phyloP scores from a whole-genome alignment of 306 rosid genomes.

The Heteromeles arbutifolia region DNA sequence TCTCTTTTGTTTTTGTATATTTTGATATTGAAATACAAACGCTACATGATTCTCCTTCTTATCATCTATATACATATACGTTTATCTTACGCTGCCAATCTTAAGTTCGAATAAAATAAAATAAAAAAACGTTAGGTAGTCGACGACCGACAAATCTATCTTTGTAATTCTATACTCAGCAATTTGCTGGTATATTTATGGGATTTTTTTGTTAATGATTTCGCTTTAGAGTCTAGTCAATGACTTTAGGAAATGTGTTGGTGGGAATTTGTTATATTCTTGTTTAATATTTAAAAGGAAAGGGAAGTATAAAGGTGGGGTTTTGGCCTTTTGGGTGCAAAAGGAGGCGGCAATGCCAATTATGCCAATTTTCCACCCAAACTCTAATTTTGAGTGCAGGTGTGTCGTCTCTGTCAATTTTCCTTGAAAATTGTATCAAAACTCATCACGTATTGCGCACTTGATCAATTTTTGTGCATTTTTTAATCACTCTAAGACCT shows the following conservation, averaged over 20 bases:
- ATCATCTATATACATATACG: too few relatives aligned
- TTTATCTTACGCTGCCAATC: too few relatives aligned
- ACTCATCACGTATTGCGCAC: too few relatives aligned
- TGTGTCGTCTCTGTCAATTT: too few relatives aligned
- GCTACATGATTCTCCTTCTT: background rate
- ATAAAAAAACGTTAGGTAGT: too few relatives aligned
- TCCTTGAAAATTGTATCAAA: too few relatives aligned
- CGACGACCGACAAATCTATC: too few relatives aligned
- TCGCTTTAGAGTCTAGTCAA: background rate
- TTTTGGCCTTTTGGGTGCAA: background rate
- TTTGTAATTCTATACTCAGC: background rate
- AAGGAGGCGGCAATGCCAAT: background rate
- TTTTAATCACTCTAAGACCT: too few relatives aligned
- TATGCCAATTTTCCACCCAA: too few relatives aligned
- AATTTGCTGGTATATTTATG: background rate
- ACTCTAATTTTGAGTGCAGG: too few relatives aligned
- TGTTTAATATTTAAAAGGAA: background rate
- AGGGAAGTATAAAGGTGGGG: background rate
- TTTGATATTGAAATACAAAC: background rate
- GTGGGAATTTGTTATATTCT: background rate
- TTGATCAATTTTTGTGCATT: too few relatives aligned
- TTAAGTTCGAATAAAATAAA: too few relatives aligned
- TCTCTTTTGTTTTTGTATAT: conserved; percentile 13
- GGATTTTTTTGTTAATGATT: background rate
- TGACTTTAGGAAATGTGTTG: background rate